phyloP scores from a whole-genome alignment of 108 stramenopile species.

The Skeletonema potamos region DNA sequence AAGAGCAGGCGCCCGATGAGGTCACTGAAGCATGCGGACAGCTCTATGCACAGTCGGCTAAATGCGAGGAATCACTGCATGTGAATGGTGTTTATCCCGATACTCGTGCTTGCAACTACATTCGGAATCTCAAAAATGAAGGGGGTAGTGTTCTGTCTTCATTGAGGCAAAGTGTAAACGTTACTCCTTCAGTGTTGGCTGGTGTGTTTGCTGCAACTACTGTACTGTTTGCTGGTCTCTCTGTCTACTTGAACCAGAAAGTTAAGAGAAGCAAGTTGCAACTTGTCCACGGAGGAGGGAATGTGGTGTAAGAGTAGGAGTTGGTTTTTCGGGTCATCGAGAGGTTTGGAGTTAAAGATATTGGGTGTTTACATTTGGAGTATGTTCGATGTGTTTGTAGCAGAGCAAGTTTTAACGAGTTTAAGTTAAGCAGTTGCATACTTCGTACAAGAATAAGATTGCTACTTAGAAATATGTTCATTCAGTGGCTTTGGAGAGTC shows the following conservation, averaged over 20 bases:
- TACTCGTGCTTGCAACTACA: slow-evolving; percentile 64
- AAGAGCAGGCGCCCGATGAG: slow-evolving; percentile 41
- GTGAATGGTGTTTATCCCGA: slow-evolving; percentile 57
- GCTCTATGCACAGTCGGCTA: slow-evolving; percentile 63
- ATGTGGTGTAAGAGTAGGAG: neutral
- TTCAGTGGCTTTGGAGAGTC: too few relatives aligned
- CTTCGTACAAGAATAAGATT: too few relatives aligned
- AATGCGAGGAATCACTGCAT: slow-evolving; percentile 67
- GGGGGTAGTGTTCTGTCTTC: neutral
- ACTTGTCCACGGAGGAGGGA: slow-evolving; percentile 17
- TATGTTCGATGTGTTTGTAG: too few relatives aligned
- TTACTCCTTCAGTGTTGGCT: slow-evolving; percentile 39
- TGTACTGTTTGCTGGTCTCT: slow-evolving; percentile 57
- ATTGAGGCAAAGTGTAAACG: neutral
- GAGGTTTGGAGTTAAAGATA: too few relatives aligned
- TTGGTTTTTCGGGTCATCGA: too few relatives aligned
- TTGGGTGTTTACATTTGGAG: too few relatives aligned
- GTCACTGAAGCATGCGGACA: slow-evolving; percentile 64
- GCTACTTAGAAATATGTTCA: too few relatives aligned
- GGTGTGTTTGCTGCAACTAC: slow-evolving; percentile 66
- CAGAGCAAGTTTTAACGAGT: too few relatives aligned
- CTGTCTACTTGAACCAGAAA: slow-evolving; percentile 72
- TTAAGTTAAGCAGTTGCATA: too few relatives aligned
- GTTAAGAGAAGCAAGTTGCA: slow-evolving; percentile 61
- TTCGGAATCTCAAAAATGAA: slow-evolving; percentile 43